Evolutionary conservation across 495 filamentous ascomycete genomes (phyloP).

Genomic region (Xylaria flabelliformis): DNA sequence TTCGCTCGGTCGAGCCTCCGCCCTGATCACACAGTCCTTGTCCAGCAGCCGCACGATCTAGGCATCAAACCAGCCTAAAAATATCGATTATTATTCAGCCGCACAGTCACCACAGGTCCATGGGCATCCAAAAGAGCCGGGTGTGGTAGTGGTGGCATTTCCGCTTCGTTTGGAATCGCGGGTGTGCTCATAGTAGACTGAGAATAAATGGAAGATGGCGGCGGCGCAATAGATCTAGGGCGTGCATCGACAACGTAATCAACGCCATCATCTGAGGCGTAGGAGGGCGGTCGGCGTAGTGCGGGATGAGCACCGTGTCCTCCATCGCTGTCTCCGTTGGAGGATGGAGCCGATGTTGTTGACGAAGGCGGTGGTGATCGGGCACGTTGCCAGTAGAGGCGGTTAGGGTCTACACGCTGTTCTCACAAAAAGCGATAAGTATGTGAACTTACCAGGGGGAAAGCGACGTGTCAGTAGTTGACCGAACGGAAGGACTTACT

Average conservation of each 20-base stretch:
- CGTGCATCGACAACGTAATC: conserved; percentile 69
- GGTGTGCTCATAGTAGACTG: conserved; percentile 9
- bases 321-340: conserved; percentile 36
- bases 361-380: conserved; percentile 31
- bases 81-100: too few relatives aligned
- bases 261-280: conserved; percentile 73
- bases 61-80: background rate
- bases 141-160: conserved; percentile 54
- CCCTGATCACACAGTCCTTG: background rate
- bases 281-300: conserved; percentile 67
- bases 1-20: too few relatives aligned
- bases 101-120: conserved; percentile 22
- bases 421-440: conserved; percentile 23
- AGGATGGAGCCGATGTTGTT: background rate
- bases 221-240: conserved; percentile 58
- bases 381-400: conserved; percentile 79
- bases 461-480: background rate
- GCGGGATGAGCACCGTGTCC: conserved; percentile 32
- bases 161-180: conserved; percentile 27
- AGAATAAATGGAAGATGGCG: conserved; percentile 21
- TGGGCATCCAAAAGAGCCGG: conserved; percentile 49
- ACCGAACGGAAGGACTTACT: conserved; percentile 57
- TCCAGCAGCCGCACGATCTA: background rate
- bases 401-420: conserved; percentile 77
- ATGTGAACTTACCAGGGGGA: conserved; percentile 28